Base-by-base conservation (phyloP, 1,284 basidiomycete genomes). In the Moniliophthora roreri region DNA sequence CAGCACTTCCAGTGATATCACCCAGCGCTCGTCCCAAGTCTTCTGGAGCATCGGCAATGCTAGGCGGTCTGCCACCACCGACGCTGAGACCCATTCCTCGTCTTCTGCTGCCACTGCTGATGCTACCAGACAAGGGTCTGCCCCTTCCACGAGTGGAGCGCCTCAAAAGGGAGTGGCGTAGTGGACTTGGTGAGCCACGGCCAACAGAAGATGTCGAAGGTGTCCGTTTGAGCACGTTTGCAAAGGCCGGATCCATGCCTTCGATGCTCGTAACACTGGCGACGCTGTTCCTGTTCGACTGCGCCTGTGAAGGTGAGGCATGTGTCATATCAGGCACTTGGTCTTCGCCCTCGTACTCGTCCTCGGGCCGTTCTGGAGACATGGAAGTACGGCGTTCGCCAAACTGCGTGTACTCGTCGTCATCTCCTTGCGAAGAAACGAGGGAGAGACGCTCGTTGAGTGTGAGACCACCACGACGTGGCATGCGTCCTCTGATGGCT, bases 161-260 rank as follows among this genome's bases (percentile, higher is more conserved):
- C 26, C 77, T 69, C 50, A 84, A 69, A 24, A 81, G 66, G 44
- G 81, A 74, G 48, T 78, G 77, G 40, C 82, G 79, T 21, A 87
- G 69, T 46, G 85, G 83, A 59, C 84, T 55, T 34, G 46, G 46
- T 15, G 48, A 82, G 39, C 73, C 69, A 57, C 73, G 66, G 44
- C 77, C 72, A n/a, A 72, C 65, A 20, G 85, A 80, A 21, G 76
- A 75, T 48, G 78, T 74, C 8, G 85, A 85, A 0, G 80, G 74
- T 1, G 81, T 75, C 26, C 81, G 80, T 53, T 79, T 79, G 37
- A 91, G 79, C 13, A 91, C 74, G 56, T 91, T 90, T 51, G 89
- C 89, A 63, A 91, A 93, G 0, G 73, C 78, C 9, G 91, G 91
- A 60, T 93, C 91, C 87, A 93, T 90, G 37, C 89, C 89, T 50